These are phyloP conservation scores for Calonectria henricotiae DNA, from an alignment of 2,329 filamentous ascomycete genomes.

Conservation along the genomic window DNA sequence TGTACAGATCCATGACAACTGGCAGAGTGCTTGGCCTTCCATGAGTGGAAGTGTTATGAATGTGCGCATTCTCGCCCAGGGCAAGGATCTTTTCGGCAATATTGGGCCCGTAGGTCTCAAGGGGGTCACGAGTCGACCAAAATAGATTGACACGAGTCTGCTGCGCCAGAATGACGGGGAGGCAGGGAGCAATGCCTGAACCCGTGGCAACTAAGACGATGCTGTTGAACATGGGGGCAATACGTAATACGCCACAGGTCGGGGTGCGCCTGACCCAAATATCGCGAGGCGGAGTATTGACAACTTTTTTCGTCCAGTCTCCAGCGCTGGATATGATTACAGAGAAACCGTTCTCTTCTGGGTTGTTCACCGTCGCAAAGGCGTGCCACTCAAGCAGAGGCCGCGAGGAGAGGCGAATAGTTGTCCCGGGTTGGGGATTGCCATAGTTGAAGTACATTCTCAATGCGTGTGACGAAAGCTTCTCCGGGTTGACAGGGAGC, in stretches of 20 bases:
- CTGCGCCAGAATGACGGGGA: constrained; percentile 14
- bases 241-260: constrained; percentile 75
- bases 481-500: constrained; percentile 73
- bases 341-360: constrained; percentile 69
- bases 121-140: constrained; percentile 14
- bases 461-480: constrained; percentile 78
- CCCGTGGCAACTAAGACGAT: constrained; percentile 78
- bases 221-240: constrained; percentile 74
- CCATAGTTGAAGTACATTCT: constrained; percentile 78
- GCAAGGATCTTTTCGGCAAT: constrained; percentile 12
- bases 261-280: constrained; percentile 78
- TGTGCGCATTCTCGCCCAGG: background rate
- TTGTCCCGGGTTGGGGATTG: constrained; percentile 60
- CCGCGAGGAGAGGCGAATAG: constrained; percentile 68
- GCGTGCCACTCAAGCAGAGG: constrained; percentile 74
- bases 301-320: constrained; percentile 75
- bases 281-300: constrained; percentile 71
- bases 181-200: constrained; percentile 71
- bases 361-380: constrained; percentile 79
- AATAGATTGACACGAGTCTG: constrained; percentile 4
- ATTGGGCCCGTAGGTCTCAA: constrained; percentile 4
- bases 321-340: constrained; percentile 78
- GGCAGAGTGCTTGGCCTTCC: constrained; percentile 10
- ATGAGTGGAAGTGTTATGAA: constrained; percentile 9
- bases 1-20: constrained; percentile 3